Percentiles rank a stretch among this genome's conserved stretches.
phyloP scores from a whole-genome alignment of 768 basidiomycete species.

The Trametes coccinea region DNA sequence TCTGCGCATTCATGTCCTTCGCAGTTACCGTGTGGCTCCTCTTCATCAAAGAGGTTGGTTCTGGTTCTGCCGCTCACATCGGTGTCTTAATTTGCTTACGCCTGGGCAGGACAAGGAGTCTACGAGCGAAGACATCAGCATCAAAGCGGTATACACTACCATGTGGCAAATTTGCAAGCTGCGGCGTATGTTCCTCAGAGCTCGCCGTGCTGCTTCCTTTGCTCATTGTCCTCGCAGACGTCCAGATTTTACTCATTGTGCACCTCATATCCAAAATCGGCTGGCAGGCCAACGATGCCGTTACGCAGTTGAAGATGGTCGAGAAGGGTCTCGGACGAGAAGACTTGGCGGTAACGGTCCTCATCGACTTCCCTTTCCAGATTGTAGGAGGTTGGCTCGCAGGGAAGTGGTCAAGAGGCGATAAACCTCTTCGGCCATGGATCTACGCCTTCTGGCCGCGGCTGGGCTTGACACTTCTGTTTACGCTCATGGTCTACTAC shows the following conservation, averaged over 20 bases:
- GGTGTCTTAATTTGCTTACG: background rate
- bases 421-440: constrained; percentile 83
- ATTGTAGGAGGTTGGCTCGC: constrained; percentile 93
- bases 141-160: constrained; percentile 86
- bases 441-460: constrained; percentile 89
- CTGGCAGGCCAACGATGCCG: constrained; percentile 91
- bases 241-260: constrained; percentile 83
- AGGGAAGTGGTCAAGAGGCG: constrained; percentile 86
- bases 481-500: constrained; percentile 75
- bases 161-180: constrained; percentile 95
- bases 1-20: constrained; percentile 83
- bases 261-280: constrained; percentile 94
- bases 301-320: constrained; percentile 88
- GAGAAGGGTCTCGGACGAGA: constrained; percentile 96
- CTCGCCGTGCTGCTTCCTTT: background rate
- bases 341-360: constrained; percentile 91
- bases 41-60: constrained; percentile 83
- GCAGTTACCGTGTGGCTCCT: constrained; percentile 88
- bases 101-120: constrained; percentile 67
- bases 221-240: constrained; percentile 53
- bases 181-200: constrained; percentile 61
- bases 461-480: constrained; percentile 67
- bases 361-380: constrained; percentile 98
- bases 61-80: background rate
- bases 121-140: constrained; percentile 82